These are phyloP conservation scores for Roridomyces roridus DNA, from an alignment of 768 basidiomycete genomes.

Conservation along the genomic window DNA sequence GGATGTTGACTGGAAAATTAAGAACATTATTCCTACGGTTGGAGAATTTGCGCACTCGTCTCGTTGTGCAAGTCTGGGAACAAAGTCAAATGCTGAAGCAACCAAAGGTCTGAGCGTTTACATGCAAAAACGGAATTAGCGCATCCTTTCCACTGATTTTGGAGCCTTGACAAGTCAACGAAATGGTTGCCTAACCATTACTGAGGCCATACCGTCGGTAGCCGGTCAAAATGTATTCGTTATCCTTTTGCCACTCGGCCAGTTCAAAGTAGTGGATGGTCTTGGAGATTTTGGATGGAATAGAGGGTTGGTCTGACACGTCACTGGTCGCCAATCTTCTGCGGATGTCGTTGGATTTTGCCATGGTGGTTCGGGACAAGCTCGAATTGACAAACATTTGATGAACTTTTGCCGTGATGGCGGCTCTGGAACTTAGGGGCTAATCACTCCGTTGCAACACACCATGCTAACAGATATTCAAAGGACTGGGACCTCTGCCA, in stretches of 20 bases:
- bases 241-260: conserved; percentile 75
- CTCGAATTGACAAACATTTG: too few relatives aligned
- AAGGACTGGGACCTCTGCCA: conserved; percentile 9
- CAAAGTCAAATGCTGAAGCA: conserved; percentile 22
- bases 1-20: conserved; percentile 74
- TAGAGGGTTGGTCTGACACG: neutral
- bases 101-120: conserved; percentile 42
- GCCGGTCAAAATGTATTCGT: conserved; percentile 73
- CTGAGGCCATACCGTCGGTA: conserved; percentile 77
- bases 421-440: too few relatives aligned
- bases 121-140: conserved; percentile 69
- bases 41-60: conserved; percentile 53
- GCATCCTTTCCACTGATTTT: conserved; percentile 68
- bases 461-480: too few relatives aligned
- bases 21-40: conserved; percentile 7
- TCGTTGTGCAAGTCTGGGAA: conserved; percentile 79
- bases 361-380: too few relatives aligned
- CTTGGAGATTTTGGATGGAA: conserved; percentile 8
- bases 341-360: too few relatives aligned
- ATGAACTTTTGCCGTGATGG: too few relatives aligned
- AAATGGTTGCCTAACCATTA: too few relatives aligned
- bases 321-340: neutral
- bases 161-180: conserved; percentile 50
- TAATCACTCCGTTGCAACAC: too few relatives aligned
- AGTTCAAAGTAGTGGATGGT: conserved; percentile 62